Base-by-base conservation (phyloP, 1,139 yeast species). In the Lodderomyces oxycetoniae region DNA sequence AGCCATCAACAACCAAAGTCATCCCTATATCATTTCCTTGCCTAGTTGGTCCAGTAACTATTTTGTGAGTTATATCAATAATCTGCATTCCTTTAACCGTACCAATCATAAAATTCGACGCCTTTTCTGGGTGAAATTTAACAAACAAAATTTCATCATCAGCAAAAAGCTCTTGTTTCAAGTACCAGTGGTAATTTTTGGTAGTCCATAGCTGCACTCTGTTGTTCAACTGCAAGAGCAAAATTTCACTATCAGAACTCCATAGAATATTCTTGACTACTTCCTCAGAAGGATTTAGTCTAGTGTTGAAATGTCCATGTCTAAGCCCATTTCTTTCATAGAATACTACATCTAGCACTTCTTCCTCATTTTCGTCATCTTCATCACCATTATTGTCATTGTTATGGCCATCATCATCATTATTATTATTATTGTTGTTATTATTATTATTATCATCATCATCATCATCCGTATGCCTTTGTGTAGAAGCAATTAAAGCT, bases 161-260 rank as follows among this genome's bases (percentile, higher is more conserved):
- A 11, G 50, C 48, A 32, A 48, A 50, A 4, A 89, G 60, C 52
- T 83, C 94, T 56, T 84, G 94, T 53, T 93, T 91, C 46, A 89
- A 67, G 54, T 84, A 87, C 97, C 98, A 93, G 54, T 89, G 95
- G 56, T 89, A 93, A 55, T 93, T 93, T 51, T 86, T 89, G 2
- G 85, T 71, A 1, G 94, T 80, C 97, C 97, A 93, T 24, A 93
- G 61, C 53, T 85, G 95, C 13, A 91, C 69, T 23, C 75, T 62
- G 44, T 80, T 72, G 2, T 59, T 46, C 20, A 82, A 59, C 36
- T 76, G 80, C 16, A 91, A 63, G 0, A 95, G 83, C 38, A 93
- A 62, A 2, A 86, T 70, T 46, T 88, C 95, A 34, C 93, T 81
- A 46, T 82, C 83, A 27, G 79, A 68, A 39, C 91, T 86, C 98